Conservation (phyloP, 2,329 filamentous ascomycete genomes). For the Pseudopithomyces chartarum region DNA sequence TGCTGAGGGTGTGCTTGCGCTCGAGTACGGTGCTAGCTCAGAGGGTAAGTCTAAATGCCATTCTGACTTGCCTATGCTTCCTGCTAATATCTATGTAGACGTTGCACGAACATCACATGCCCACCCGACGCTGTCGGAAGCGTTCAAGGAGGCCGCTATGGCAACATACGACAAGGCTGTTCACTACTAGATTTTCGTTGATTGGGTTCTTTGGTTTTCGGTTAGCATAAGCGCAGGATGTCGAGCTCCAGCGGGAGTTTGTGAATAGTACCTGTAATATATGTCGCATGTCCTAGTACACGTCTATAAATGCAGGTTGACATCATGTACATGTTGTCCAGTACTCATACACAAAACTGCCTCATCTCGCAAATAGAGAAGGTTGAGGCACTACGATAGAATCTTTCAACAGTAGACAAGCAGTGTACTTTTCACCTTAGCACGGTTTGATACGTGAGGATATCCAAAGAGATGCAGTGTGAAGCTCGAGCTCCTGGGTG, state of each 20-base stretch:
- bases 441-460: too few species aligned
- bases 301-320: slow-evolving; percentile 27
- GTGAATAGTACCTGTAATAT: slow-evolving; percentile 49
- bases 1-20: slow-evolving; percentile 89
- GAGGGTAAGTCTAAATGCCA: slow-evolving; percentile 71
- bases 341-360: too few species aligned
- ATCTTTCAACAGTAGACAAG: too few species aligned
- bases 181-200: slow-evolving; percentile 69
- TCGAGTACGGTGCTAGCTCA: slow-evolving; percentile 94
- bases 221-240: slow-evolving; percentile 43
- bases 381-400: too few species aligned
- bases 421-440: too few species aligned
- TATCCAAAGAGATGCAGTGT: not conserved
- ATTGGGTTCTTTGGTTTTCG: slow-evolving; percentile 30
- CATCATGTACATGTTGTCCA: too few species aligned
- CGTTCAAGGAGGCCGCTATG: slow-evolving; percentile 99
- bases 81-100: slow-evolving; percentile 32
- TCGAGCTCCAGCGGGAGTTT: slow-evolving; percentile 44
- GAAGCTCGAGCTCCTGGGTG: slow-evolving; percentile 7
- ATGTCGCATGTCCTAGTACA: slow-evolving; percentile 40
- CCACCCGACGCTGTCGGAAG: slow-evolving; percentile 93
- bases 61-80: not conserved
- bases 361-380: too few species aligned
- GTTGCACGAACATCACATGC: slow-evolving; percentile 83
- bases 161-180: slow-evolving; percentile 94